Evolutionary conservation across 2,329 filamentous ascomycete genomes (phyloP).

Genomic region (Cercospora sojina): DNA sequence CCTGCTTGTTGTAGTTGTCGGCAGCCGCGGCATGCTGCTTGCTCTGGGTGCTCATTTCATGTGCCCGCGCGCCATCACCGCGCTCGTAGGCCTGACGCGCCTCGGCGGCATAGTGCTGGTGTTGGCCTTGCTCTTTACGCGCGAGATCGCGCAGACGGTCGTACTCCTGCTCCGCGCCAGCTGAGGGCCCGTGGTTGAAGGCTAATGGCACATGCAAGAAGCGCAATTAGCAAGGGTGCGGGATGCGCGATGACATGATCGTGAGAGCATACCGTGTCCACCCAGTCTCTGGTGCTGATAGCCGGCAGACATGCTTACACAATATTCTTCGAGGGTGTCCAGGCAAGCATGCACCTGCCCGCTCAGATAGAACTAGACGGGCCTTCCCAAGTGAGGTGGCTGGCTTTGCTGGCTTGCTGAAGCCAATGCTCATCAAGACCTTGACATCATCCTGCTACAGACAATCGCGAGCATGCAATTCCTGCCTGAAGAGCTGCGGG

Average conservation of each 20-base stretch:
- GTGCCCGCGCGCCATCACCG: slow-evolving; percentile 81
- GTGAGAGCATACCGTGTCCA: slow-evolving; percentile 20
- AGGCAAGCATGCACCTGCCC: background rate
- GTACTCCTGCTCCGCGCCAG: slow-evolving; percentile 78
- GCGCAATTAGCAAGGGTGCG: slow-evolving; percentile 9
- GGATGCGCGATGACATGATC: slow-evolving; percentile 13
- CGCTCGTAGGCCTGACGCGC: slow-evolving; percentile 75
- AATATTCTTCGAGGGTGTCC: background rate
- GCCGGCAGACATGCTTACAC: slow-evolving; percentile 17
- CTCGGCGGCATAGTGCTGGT: slow-evolving; percentile 65
- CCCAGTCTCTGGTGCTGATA: slow-evolving; percentile 24
- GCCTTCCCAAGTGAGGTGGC: background rate
- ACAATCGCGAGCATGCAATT: background rate
- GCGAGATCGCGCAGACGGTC: slow-evolving; percentile 84
- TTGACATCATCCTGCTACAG: background rate
- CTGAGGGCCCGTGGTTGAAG: slow-evolving; percentile 70
- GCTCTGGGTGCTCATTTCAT: slow-evolving; percentile 78
- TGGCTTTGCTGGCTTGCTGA: slow-evolving; percentile 4
- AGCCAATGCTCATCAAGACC: background rate
- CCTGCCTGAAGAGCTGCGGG: slow-evolving; percentile 29
- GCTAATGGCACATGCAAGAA: slow-evolving; percentile 50
- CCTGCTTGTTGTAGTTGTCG: slow-evolving; percentile 86
- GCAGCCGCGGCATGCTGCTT: slow-evolving; percentile 81
- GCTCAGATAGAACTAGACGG: background rate
- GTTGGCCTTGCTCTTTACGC: slow-evolving; percentile 74